Evolutionary conservation across 306 rosid species (phyloP).

Genomic region (Rosa rugosa): DNA sequence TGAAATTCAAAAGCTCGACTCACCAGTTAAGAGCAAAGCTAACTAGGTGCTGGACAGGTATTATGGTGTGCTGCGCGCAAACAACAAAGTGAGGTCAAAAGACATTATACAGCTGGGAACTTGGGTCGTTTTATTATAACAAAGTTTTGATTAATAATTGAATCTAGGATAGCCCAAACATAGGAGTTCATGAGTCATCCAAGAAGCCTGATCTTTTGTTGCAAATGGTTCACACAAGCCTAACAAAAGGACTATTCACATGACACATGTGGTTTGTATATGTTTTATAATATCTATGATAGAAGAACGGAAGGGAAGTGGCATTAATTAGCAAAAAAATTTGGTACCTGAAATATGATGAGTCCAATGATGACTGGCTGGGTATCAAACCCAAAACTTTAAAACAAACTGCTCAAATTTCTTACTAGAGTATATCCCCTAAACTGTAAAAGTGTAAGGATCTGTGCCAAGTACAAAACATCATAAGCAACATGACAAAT

Average conservation of each 20-base stretch:
- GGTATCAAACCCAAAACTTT: slow-evolving; percentile 89
- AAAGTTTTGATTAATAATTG: not conserved
- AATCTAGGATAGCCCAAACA: not conserved
- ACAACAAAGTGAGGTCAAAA: slow-evolving; percentile 28
- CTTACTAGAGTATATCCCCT: slow-evolving; percentile 96
- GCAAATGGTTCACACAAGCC: not conserved
- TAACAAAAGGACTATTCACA: not conserved
- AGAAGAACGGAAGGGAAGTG: not conserved
- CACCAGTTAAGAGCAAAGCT: slow-evolving; percentile 88
- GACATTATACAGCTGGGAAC: not conserved
- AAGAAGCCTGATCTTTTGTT: not conserved
- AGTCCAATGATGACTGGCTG: slow-evolving; percentile 96
- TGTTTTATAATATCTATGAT: not conserved
- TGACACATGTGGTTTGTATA: not conserved
- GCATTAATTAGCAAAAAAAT: not conserved
- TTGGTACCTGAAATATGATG: slow-evolving; percentile 78
- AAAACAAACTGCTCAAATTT: slow-evolving; percentile 77
- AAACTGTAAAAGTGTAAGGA: slow-evolving; percentile 91
- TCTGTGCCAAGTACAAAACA: slow-evolving; percentile 42
- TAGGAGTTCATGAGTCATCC: not conserved
- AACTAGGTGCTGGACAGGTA: slow-evolving; percentile 82
- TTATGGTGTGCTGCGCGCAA: slow-evolving; percentile 90
- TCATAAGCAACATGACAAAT: slow-evolving; percentile 18
- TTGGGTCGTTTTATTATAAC: not conserved
- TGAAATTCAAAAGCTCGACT: slow-evolving; percentile 94